phyloP scores from a whole-genome alignment of 805 yeast species.

The Cyberlindnera samutprakarnensis region DNA sequence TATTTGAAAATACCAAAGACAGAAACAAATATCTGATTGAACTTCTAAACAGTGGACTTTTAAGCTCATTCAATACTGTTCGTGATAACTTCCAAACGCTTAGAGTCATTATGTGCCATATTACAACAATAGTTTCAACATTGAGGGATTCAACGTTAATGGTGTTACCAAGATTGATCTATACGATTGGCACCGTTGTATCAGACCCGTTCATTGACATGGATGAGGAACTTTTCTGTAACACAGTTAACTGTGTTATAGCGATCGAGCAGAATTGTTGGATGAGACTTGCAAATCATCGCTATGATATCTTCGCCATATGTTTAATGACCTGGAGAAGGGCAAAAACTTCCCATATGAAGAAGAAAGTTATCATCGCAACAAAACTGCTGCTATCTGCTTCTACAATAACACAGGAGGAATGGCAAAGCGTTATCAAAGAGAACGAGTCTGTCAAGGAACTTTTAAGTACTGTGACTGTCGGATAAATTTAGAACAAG shows the following conservation, averaged over 20 bases:
- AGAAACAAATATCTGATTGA: slow-evolving; percentile 4
- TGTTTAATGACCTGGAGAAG: slow-evolving; percentile 10
- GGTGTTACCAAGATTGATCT: slow-evolving; percentile 16
- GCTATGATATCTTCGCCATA: slow-evolving; percentile 18
- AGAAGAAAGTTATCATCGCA: slow-evolving; percentile 1
- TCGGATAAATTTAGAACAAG: too few relatives aligned
- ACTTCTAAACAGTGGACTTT: slow-evolving; percentile 14
- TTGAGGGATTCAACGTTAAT: slow-evolving; percentile 7
- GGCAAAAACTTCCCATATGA: slow-evolving; percentile 4
- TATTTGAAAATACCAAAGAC: slow-evolving; percentile 6
- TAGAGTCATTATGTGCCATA: slow-evolving; percentile 7
- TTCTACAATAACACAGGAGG: neutral
- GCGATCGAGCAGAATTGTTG: slow-evolving; percentile 15
- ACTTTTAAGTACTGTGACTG: too few relatives aligned
- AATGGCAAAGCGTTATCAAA: too few relatives aligned
- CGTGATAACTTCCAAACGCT: slow-evolving; percentile 15
- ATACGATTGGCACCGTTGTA: slow-evolving; percentile 14
- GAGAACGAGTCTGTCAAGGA: too few relatives aligned
- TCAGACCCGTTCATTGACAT: slow-evolving; percentile 19
- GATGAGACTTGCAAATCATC: slow-evolving; percentile 15
- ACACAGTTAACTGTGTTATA: slow-evolving; percentile 8
- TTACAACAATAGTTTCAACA: slow-evolving; percentile 2
- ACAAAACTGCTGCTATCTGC: slow-evolving; percentile 4
- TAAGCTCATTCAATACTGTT: slow-evolving; percentile 12
- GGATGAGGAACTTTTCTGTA: slow-evolving; percentile 7